These are phyloP conservation scores for Trichoderma lentiforme DNA, from an alignment of 2,329 filamentous ascomycete genomes.

Conservation along the genomic window DNA sequence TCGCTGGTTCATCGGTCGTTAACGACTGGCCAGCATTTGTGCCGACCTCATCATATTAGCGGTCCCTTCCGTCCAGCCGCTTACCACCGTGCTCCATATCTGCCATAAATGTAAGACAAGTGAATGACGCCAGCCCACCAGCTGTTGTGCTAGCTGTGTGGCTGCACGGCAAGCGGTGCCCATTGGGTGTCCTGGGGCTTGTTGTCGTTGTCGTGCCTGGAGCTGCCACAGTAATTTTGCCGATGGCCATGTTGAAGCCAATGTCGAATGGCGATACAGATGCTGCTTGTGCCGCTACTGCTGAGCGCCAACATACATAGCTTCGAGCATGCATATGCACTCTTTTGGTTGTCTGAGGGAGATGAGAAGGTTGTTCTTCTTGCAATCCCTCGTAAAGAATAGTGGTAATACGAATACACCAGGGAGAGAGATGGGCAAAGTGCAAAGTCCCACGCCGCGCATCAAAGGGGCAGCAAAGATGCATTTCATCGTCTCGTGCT, in stretches of 20 bases:
- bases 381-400: neutral
- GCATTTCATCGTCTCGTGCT: conserved; percentile 5
- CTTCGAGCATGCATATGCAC: neutral
- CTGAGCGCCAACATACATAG: neutral
- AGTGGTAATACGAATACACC: neutral
- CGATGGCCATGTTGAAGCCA: neutral
- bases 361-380: neutral
- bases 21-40: conserved; percentile 11
- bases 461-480: neutral
- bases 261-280: neutral
- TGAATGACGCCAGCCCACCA: neutral
- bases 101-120: neutral
- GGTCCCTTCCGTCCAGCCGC: conserved; percentile 19
- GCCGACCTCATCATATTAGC: conserved; percentile 15
- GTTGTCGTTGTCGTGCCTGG: neutral
- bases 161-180: neutral
- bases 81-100: conserved; percentile 4
- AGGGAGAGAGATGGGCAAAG: neutral
- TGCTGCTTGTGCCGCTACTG: neutral
- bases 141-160: neutral
- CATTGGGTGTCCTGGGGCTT: neutral
- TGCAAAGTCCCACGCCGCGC: neutral
- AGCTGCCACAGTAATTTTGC: neutral
- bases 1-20: conserved; percentile 17
- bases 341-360: neutral